Base-by-base conservation (phyloP, 2,329 filamentous ascomycete genomes). In the Hypocrella siamensis region DNA sequence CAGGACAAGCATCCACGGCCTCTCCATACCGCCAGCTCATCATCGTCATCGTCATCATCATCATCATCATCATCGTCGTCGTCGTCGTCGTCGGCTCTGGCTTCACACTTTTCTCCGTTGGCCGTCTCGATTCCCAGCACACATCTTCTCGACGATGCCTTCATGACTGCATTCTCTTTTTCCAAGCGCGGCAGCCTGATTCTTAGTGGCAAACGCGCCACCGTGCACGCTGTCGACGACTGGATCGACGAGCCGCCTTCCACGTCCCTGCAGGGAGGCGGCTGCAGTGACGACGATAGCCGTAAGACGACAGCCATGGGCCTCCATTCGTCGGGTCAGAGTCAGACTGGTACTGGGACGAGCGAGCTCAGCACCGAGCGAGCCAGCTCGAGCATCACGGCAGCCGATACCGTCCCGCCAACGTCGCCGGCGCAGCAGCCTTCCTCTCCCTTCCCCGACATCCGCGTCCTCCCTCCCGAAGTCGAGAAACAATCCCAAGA, bases 111-210 rank as follows among this genome's bases (percentile, higher is more conserved):
- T 43, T 57, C 58, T 37, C 67, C 68, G 36, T 60, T 76, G 46
- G 63, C 59, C 45, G 65, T 71, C 30, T 47, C 54, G 35, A 73
- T 76, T 43, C 70, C 70, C 27, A 65, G 62, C 33, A 65, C 67
- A 35, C 59, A 52, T 43, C 55, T 75, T 34, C 54, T 74, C 40
- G 70, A 71, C 38, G 66, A 73, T 54, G 67, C 65, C 43, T 67
- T 70, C 46, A 50, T 76, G 45, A 60, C 56, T 40, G 57, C 60
- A 34, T 51, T 77, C 40, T 62, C 62, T 40, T 77, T 77, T 46
- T 75, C 71, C 35, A 72, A 73, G 39, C 61, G 72, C 42, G 72
- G 72, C 40, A 76, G 71, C 51, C 57, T 77, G 43, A 70, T 77
- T 61, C 61, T 75, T 46, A 61, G 65, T 38, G 63, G 60, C 32